Conservation (phyloP, 768 basidiomycete genomes). For the Suillus americanus region DNA sequence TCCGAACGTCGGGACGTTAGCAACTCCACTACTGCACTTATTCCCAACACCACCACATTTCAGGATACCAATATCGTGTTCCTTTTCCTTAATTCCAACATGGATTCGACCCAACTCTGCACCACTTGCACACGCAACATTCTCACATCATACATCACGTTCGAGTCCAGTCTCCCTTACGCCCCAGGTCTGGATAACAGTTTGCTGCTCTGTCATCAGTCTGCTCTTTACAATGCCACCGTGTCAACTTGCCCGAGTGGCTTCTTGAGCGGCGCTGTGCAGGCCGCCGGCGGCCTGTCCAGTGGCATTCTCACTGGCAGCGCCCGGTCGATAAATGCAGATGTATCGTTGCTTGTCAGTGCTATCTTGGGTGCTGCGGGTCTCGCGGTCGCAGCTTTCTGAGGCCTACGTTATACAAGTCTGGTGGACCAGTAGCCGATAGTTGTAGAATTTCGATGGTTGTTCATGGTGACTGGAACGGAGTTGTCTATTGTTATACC, state of each 20-base stretch:
- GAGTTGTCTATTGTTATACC: neutral
- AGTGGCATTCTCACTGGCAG: conserved; percentile 33
- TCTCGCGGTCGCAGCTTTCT: conserved; percentile 31
- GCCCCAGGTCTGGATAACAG: conserved; percentile 70
- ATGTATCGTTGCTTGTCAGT: conserved; percentile 28
- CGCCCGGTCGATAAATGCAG: conserved; percentile 22
- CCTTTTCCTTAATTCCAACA: conserved; percentile 66
- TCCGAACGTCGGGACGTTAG: conserved; percentile 27
- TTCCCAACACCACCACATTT: conserved; percentile 59
- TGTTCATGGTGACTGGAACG: neutral
- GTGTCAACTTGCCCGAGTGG: conserved; percentile 60
- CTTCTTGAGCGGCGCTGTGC: conserved; percentile 68
- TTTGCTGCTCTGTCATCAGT: conserved; percentile 64
- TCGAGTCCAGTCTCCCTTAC: conserved; percentile 71
- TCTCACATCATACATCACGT: conserved; percentile 74
- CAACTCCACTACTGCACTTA: conserved; percentile 28
- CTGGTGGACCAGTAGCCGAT: neutral
- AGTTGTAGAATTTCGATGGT: neutral
- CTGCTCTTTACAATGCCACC: conserved; percentile 62
- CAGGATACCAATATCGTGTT: conserved; percentile 66
- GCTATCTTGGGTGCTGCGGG: conserved; percentile 35
- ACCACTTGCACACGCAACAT: conserved; percentile 77
- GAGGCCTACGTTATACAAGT: neutral
- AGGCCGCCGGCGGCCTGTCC: conserved; percentile 65
- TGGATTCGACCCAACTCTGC: conserved; percentile 63